Base-by-base conservation (phyloP, 108 stramenopile genomes). In the Skeletonema tropicum region DNA sequence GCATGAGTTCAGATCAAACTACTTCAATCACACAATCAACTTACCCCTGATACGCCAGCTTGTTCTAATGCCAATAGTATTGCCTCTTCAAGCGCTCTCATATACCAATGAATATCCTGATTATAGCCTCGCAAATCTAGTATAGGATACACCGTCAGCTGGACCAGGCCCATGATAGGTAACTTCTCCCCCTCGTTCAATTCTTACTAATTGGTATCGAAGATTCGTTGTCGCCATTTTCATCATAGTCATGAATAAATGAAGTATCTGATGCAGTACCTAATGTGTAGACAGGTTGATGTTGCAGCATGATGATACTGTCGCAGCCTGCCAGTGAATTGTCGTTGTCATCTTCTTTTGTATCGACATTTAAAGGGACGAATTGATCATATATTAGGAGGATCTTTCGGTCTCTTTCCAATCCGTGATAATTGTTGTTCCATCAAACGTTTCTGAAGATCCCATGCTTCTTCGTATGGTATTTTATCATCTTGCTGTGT, bases 141-240 rank as follows among this genome's bases (percentile, higher is more conserved):
- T 33, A 99, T 87, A 12, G 97, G 98, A 86, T 99, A 99, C 15
- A 92, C 86, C 3, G 93, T 90, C 17, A 99, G 69, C 77, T 99
- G 99, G 99, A 13, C 98, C 99, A 11, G 99, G 99, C 10, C 99
- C 98, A 82, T 99, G 99, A 64, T 92, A 99, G 5, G 99, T 99
- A 12, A 98, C 97, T 66, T 98, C 97, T 6, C 99, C 99, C 11
- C 99, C 99, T 64, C 99, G 82, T 71, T 98, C 97, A 63, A 94
- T 94, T 29, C 95, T 85, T 39, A 93, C 74, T n/a, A 1, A 86
- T 79, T 13, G 83, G 86, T 21, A 94, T 86, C 9, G 64, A 10
- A 48, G 60, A 73, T 39, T 49, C 62, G 6, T 25, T 23, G 19
- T 25, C 49, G 19, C 32, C 38, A 57, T 41, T 31, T 15, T 76